Evolutionary conservation across 768 basidiomycete species (phyloP).

Genomic region (Naganishia randhawae): DNA sequence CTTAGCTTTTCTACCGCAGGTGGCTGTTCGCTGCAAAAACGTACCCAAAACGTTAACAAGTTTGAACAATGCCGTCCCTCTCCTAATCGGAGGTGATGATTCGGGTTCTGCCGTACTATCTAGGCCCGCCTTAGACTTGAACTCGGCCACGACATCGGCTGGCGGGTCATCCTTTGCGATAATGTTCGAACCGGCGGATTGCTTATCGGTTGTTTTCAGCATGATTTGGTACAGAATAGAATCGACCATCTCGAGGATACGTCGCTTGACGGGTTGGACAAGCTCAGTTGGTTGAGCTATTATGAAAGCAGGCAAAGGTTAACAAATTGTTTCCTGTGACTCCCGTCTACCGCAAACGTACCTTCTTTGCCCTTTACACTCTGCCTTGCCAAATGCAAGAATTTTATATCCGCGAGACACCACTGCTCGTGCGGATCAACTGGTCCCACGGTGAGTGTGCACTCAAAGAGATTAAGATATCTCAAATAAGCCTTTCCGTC

Average conservation of each 20-base stretch:
- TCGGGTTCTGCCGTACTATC: too few relatives aligned
- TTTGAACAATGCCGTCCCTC: constrained; percentile 3
- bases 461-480: constrained; percentile 21
- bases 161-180: not conserved
- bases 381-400: constrained; percentile 21
- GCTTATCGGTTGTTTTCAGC: not conserved
- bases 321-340: not conserved
- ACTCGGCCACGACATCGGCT: not conserved
- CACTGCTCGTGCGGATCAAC: constrained; percentile 21
- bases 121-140: not conserved
- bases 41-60: constrained; percentile 10
- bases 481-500: constrained; percentile 24
- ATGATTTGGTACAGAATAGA: constrained; percentile 10
- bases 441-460: constrained; percentile 17
- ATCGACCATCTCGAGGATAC: constrained; percentile 18
- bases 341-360: not conserved
- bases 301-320: not conserved
- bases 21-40: not conserved
- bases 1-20: not conserved
- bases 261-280: constrained; percentile 5
- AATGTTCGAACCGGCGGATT: not conserved
- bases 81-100: not conserved
- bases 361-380: constrained; percentile 22
- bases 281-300: constrained; percentile 4
- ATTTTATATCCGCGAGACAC: constrained; percentile 19